These are phyloP conservation scores for Alternaria triticimaculans DNA, from an alignment of 2,329 filamentous ascomycete genomes.

Conservation along the genomic window DNA sequence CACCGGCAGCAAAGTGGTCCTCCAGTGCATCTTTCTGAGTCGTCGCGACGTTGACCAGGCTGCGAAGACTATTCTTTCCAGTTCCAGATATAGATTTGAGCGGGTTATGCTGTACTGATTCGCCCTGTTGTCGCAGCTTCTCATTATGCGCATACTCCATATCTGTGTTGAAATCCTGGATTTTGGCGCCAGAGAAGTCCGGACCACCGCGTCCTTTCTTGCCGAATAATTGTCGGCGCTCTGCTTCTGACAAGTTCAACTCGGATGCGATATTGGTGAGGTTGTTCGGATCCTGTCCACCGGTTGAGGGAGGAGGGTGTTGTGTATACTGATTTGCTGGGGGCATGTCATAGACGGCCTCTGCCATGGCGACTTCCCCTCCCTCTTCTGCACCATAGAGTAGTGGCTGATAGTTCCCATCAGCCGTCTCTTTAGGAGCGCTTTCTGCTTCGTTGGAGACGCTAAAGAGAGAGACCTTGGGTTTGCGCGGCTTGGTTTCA, in stretches of 20 bases:
- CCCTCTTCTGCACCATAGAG: slow-evolving; percentile 40
- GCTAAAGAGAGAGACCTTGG: slow-evolving; percentile 75
- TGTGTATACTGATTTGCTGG: slow-evolving; percentile 3
- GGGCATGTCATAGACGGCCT: slow-evolving; percentile 19
- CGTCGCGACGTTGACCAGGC: slow-evolving; percentile 82
- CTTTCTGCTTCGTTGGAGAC: slow-evolving; percentile 55
- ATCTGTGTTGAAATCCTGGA: slow-evolving; percentile 90
- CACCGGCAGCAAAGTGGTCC: slow-evolving; percentile 86
- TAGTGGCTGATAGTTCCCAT: slow-evolving; percentile 48
- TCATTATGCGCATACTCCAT: slow-evolving; percentile 87
- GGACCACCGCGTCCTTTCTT: slow-evolving; percentile 61
- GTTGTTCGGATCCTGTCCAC: slow-evolving; percentile 54
- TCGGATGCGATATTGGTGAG: slow-evolving; percentile 76
- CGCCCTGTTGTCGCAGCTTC: slow-evolving; percentile 71
- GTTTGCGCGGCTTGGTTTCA: slow-evolving; percentile 52
- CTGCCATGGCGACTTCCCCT: slow-evolving; percentile 17
- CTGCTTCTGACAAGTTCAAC: slow-evolving; percentile 77
- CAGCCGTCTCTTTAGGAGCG: slow-evolving; percentile 19
- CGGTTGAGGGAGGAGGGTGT: slow-evolving; percentile 14
- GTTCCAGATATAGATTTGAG: slow-evolving; percentile 78
- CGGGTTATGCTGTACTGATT: slow-evolving; percentile 77
- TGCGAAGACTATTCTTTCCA: slow-evolving; percentile 87
- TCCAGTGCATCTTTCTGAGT: slow-evolving; percentile 87
- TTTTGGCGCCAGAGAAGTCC: slow-evolving; percentile 62
- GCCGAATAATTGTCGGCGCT: slow-evolving; percentile 85